These are phyloP conservation scores for Biscogniauxia sp. DNA, from an alignment of 2,329 filamentous ascomycete genomes.

Conservation along the genomic window DNA sequence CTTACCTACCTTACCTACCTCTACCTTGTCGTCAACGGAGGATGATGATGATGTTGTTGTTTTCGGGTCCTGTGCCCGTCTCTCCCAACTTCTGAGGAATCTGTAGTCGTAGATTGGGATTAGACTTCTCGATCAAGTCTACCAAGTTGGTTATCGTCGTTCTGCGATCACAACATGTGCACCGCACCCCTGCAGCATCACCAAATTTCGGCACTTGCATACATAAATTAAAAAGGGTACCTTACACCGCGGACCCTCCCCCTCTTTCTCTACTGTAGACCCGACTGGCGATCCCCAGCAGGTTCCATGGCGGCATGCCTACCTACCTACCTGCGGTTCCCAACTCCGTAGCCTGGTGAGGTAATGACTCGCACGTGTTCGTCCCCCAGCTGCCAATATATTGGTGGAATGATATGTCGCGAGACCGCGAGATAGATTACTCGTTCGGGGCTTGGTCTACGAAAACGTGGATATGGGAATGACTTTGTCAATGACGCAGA, in stretches of 20 bases:
- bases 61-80: too few relatives aligned
- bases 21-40: neutral
- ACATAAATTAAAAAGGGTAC: slow-evolving; percentile 19
- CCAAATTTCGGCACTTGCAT: slow-evolving; percentile 21
- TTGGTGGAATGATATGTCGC: neutral
- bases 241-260: neutral
- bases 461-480: neutral
- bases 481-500: too few relatives aligned
- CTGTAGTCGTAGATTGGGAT: neutral
- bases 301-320: neutral
- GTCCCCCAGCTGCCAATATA: neutral
- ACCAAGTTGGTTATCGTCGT: neutral
- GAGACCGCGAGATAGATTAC: neutral
- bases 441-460: neutral
- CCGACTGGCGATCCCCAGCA: slow-evolving; percentile 6
- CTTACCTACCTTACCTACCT: too few relatives aligned
- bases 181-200: slow-evolving; percentile 6
- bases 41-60: neutral
- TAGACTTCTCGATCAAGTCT: slow-evolving; percentile 6
- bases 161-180: slow-evolving; percentile 9
- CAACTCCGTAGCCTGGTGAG: slow-evolving; percentile 10
- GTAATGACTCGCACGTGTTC: slow-evolving; percentile 17
- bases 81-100: too few relatives aligned
- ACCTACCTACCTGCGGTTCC: neutral
- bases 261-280: slow-evolving; percentile 5